Evolutionary conservation across 75 land plant genomes (phyloP).

Genomic region (Larix kaempferi): DNA sequence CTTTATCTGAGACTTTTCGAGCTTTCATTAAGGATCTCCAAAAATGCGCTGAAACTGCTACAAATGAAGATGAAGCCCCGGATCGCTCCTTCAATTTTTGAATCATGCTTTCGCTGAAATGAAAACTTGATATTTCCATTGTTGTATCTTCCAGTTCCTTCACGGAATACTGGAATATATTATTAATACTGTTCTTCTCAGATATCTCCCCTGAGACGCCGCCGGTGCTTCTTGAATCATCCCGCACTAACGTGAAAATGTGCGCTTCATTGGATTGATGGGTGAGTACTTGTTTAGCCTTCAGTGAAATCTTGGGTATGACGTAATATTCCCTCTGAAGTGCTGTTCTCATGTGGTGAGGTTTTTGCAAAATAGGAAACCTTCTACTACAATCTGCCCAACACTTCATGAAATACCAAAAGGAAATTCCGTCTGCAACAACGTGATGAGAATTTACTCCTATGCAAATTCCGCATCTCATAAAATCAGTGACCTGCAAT

Average conservation of each 20-base stretch:
- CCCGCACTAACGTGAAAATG: neutral
- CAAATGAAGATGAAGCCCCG: conserved; percentile 17
- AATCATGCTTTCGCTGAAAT: neutral
- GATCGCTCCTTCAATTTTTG: neutral
- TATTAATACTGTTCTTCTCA: too few relatives aligned
- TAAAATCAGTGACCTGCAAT: conserved; percentile 30
- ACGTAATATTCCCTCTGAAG: conserved; percentile 13
- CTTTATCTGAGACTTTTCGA: conserved; percentile 5
- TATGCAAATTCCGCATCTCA: conserved; percentile 30
- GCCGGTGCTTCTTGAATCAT: neutral
- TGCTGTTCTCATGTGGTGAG: neutral
- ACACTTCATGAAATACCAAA: conserved; percentile 43
- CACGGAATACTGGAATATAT: neutral
- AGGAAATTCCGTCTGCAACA: conserved; percentile 40
- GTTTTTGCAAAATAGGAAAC: neutral
- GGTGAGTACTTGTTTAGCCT: neutral
- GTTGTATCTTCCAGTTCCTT: conserved; percentile 5
- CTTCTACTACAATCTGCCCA: conserved; percentile 35
- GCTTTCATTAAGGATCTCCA: conserved; percentile 39
- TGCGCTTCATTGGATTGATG: neutral
- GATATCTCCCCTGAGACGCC: neutral
- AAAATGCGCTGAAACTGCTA: conserved; percentile 19
- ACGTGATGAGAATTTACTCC: conserved; percentile 28
- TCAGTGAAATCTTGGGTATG: neutral
- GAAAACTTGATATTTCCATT: neutral